Conservation (phyloP, 208 protist genomes). For the Trypanosomatidae sp. region DNA sequence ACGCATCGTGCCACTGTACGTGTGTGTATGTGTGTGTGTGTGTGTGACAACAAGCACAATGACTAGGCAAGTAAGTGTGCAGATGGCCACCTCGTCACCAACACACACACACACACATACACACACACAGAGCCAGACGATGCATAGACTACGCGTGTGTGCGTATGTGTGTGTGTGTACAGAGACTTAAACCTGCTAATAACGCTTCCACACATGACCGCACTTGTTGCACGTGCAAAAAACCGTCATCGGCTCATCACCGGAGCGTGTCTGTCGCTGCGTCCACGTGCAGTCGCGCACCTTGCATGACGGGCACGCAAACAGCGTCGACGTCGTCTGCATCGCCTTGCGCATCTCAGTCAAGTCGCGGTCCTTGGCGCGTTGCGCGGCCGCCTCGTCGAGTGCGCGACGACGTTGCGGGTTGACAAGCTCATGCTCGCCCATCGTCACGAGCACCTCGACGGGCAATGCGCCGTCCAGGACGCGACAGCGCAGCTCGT, state of each 20-base stretch:
- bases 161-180: not conserved
- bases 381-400: constrained; percentile 48
- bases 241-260: constrained; percentile 97
- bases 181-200: constrained; percentile 10
- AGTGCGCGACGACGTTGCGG: constrained; percentile 46
- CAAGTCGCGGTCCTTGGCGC: constrained; percentile 69
- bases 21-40: not conserved
- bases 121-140: not conserved
- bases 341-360: constrained; percentile 57
- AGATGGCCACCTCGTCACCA: not conserved
- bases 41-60: too few species aligned
- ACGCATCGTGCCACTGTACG: constrained; percentile 18
- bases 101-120: not conserved
- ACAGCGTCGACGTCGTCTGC: constrained; percentile 64
- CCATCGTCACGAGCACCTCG: constrained; percentile 54
- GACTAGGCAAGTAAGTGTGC: too few species aligned
- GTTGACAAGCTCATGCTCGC: constrained; percentile 64
- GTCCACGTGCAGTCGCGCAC: constrained; percentile 80
- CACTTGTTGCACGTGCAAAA: constrained; percentile 94
- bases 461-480: constrained; percentile 46
- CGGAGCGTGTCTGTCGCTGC: constrained; percentile 94
- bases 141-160: constrained; percentile 1
- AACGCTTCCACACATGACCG: constrained; percentile 52
- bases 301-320: constrained; percentile 79
- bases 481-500: constrained; percentile 28